A percentile compares a stretch with the other conserved stretches of the same genome.
Evolutionary conservation across 2,329 filamentous ascomycete species (phyloP).

Genomic region (Sporothrix variecibatus): DNA sequence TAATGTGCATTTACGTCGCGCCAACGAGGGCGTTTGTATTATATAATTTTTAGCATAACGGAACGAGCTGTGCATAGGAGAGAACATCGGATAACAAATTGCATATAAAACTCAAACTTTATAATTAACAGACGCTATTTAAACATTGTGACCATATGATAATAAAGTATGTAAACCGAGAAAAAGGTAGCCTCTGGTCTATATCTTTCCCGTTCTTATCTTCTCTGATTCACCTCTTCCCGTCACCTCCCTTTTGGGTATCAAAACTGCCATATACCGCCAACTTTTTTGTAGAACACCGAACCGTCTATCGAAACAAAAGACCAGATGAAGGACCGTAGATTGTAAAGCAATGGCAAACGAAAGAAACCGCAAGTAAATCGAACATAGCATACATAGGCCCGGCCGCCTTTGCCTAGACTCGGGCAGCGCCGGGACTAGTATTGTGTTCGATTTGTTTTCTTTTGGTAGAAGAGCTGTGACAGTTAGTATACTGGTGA

Average conservation of each 20-base stretch:
- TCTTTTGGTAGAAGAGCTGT: slow-evolving; percentile 66
- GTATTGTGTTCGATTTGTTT: slow-evolving; percentile 63
- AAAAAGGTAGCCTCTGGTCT: neutral
- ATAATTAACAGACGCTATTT: neutral
- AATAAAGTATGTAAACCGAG: neutral
- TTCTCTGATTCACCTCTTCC: neutral
- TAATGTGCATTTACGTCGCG: slow-evolving; percentile 4
- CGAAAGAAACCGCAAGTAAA: neutral
- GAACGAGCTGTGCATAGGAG: slow-evolving; percentile 2
- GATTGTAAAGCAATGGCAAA: neutral
- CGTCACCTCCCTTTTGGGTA: slow-evolving; percentile 19
- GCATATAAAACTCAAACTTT: neutral
- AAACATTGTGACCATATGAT: neutral
- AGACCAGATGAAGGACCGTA: neutral
- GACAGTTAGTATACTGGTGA: slow-evolving; percentile 22
- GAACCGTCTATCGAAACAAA: neutral
- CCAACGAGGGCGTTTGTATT: slow-evolving; percentile 6
- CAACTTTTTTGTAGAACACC: neutral
- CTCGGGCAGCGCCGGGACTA: slow-evolving; percentile 54
- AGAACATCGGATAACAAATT: neutral
- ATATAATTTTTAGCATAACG: slow-evolving; percentile 18
- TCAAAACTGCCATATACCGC: slow-evolving; percentile 23
- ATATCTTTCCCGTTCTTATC: neutral
- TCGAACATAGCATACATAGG: neutral
- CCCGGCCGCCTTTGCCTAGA: slow-evolving; percentile 36